A percentile compares a stretch with the other conserved stretches of the same genome.
These are phyloP conservation scores for Hypomyces perniciosus DNA, from an alignment of 2,329 filamentous ascomycete genomes.

Conservation along the genomic window DNA sequence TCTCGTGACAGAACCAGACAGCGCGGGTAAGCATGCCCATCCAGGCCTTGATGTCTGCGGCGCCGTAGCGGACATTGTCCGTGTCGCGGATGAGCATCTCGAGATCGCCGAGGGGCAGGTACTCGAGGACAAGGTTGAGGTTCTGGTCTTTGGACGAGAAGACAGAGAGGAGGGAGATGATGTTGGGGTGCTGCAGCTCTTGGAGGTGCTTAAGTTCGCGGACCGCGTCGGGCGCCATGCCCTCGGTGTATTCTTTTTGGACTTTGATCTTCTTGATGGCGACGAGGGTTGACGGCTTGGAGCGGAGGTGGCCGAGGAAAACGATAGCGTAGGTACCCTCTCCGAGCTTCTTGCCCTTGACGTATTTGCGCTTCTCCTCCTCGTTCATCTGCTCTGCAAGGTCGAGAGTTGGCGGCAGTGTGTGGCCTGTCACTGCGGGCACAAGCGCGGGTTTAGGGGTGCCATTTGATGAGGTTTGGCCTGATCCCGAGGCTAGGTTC, in stretches of 20 bases:
- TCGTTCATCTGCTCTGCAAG: constrained; percentile 78
- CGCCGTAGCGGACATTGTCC: constrained; percentile 70
- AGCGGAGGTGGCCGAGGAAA: constrained; percentile 75
- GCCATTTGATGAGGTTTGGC: constrained; percentile 38
- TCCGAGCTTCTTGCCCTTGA: constrained; percentile 90
- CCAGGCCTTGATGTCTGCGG: constrained; percentile 94
- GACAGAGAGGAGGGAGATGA: constrained; percentile 86
- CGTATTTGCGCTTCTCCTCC: constrained; percentile 78
- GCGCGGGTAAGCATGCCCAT: constrained; percentile 94
- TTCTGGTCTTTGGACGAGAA: constrained; percentile 97
- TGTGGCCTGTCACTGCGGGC: constrained; percentile 20
- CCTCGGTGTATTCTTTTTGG: constrained; percentile 79
- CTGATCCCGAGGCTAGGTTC: constrained; percentile 31
- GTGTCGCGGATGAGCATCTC: constrained; percentile 90
- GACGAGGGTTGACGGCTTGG: constrained; percentile 66
- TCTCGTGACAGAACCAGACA: constrained; percentile 95
- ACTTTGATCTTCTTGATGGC: constrained; percentile 94
- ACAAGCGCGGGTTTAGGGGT: constrained; percentile 34
- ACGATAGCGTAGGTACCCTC: constrained; percentile 97
- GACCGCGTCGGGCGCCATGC: constrained; percentile 88
- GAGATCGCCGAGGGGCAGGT: constrained; percentile 85
- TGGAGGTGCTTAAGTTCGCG: constrained; percentile 94
- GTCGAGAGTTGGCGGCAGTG: constrained; percentile 42
- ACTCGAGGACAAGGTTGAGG: constrained; percentile 91
- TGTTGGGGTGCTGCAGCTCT: constrained; percentile 90